Evolutionary conservation across 805 yeast genomes (phyloP), one percentile per base, ranked within the genome.

Genomic region (Suhomyces faveliae): DNA sequence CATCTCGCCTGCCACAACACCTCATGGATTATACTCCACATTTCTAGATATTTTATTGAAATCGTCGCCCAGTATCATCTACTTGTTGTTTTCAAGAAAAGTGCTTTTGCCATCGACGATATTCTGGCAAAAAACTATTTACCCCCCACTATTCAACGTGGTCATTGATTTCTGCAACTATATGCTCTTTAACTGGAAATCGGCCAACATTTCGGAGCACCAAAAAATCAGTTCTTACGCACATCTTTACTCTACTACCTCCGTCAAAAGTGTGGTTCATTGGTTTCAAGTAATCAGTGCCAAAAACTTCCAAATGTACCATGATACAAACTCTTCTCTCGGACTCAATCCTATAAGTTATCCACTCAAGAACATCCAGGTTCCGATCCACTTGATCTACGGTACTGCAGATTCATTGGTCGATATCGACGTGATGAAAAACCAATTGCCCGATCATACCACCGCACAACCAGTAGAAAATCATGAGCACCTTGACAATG

Each of bases 1-100:
- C 1, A 78, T 91, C 40, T 88, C 96, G 0, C 98, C 98, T 0
- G 97, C 97, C 1, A 85, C 92, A 77, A 85, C 96, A 0, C 98
- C 98, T 0, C 85, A 83, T 39, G 94, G 96, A 1, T 72, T 91
- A 35, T 82, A 84, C 52, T 87, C 91, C 52, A 80, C 83, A 58
- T 70, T 92, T 38, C 83, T 88, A 17, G 92, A 88, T 59, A 76
- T 87, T 0, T 71, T 92, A 41, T 80, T 88, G 51, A 80, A 85
- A 54, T 78, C 94, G 1, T 83, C 90, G 2, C 97, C 97, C 1
- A 73, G 80, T 45, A 64, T 89, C 35, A 69, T 91, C 59, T 87
- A 76, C 60, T 63, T 81, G 25, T 64, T 89, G 35, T 91, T 91
- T 63, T 96, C 97, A 2, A 71, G 80, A 45, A 76, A 81, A 51